Evolutionary conservation across 345 rosid species (phyloP).

Genomic region (Moricandia arvensis): DNA sequence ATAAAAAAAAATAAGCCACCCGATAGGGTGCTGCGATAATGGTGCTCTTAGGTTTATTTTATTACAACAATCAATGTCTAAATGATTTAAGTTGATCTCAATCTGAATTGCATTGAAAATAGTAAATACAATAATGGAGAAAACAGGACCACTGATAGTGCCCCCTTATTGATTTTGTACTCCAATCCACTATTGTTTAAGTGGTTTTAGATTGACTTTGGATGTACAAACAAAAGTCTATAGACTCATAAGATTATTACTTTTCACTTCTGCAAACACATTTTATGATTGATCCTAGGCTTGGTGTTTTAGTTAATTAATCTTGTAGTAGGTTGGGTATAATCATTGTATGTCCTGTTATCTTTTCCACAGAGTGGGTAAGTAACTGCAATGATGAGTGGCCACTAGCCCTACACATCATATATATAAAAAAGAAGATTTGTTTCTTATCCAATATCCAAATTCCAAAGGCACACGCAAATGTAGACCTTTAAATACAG

Average conservation of each 20-base stretch:
- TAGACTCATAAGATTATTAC: neutral
- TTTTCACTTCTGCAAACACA: neutral
- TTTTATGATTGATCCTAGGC: neutral
- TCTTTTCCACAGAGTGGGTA: constrained; percentile 22
- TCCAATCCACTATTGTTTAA: constrained; percentile 5
- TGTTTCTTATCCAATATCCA: constrained; percentile 40
- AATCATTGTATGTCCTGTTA: neutral
- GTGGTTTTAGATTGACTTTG: constrained; percentile 26
- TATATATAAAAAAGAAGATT: too few relatives aligned
- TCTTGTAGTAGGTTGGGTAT: constrained; percentile 1
- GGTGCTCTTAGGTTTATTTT: neutral
- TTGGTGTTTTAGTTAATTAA: neutral
- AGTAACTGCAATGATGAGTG: constrained; percentile 19
- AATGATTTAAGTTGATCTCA: constrained; percentile 25
- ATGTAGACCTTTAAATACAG: constrained; percentile 27
- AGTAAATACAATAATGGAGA: neutral
- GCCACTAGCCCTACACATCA: constrained; percentile 28
- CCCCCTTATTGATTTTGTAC: constrained; percentile 5
- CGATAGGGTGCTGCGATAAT: too few relatives aligned
- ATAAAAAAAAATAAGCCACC: too few relatives aligned
- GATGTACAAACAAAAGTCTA: neutral
- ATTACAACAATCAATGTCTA: constrained; percentile 12
- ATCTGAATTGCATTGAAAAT: neutral
- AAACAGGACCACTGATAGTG: constrained; percentile 26
- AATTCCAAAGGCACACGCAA: neutral